These are phyloP conservation scores for Plasmodium knowlesi DNA, from an alignment of 169 alveolate species.

Conservation along the genomic window DNA sequence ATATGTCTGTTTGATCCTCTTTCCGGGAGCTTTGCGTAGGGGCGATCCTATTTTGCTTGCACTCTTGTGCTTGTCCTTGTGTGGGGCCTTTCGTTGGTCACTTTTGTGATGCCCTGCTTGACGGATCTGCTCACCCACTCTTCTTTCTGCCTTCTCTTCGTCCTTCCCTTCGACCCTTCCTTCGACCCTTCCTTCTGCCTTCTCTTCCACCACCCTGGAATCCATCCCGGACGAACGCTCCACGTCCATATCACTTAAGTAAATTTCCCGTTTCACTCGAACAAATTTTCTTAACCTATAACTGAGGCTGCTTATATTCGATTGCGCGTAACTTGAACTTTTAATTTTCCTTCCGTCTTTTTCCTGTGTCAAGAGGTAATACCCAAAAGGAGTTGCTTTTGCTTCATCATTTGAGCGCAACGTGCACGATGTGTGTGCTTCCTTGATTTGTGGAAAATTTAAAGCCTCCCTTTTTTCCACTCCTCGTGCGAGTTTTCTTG, in stretches of 20 bases:
- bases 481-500: background rate
- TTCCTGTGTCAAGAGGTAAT: background rate
- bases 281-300: slow-evolving; percentile 14
- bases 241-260: background rate
- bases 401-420: background rate
- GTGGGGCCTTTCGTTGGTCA: background rate
- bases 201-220: background rate
- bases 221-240: background rate
- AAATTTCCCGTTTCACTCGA: slow-evolving; percentile 23
- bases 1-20: background rate
- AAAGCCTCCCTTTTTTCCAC: background rate
- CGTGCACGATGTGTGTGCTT: background rate
- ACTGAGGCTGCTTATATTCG: slow-evolving; percentile 16
- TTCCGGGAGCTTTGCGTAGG: background rate
- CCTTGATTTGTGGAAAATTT: background rate
- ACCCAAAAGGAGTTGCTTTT: background rate
- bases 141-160: background rate
- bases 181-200: background rate
- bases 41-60: background rate
- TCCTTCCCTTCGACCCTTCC: background rate
- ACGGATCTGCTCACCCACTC: background rate
- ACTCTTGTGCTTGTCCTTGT: background rate
- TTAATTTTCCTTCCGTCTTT: background rate
- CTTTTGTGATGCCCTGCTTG: background rate
- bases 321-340: background rate